A percentile compares a stretch with the other conserved stretches of the same genome.
Evolutionary conservation across 2,329 filamentous ascomycete genomes (phyloP).

Genomic region (Trichoderma atroviride): DNA sequence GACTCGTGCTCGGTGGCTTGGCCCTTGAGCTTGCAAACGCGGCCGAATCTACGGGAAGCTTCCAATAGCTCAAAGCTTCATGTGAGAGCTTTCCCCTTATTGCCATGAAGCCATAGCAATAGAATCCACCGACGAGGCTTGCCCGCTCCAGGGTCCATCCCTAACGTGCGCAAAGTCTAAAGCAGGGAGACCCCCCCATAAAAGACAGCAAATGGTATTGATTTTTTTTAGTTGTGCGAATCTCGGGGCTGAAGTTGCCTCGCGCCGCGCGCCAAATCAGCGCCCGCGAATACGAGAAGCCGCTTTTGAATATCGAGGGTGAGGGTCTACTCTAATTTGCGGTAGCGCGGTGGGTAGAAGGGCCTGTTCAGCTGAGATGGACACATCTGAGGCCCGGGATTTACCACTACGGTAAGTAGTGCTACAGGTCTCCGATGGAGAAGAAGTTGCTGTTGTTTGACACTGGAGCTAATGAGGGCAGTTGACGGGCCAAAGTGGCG

Average conservation of each 20-base stretch:
- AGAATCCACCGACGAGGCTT: not conserved
- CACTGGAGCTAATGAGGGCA: not conserved
- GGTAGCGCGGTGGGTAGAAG: not conserved
- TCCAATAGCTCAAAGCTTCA: not conserved
- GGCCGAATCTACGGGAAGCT: not conserved
- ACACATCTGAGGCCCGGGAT: not conserved
- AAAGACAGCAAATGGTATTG: not conserved
- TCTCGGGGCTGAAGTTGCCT: not conserved
- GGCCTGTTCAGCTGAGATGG: not conserved
- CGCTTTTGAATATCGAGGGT: slow-evolving; percentile 13
- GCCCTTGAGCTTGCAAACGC: not conserved
- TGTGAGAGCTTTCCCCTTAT: not conserved
- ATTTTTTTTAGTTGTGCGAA: not conserved
- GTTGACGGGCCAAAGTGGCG: not conserved
- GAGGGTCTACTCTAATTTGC: slow-evolving; percentile 2
- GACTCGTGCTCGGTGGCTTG: not conserved
- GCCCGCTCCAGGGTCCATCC: slow-evolving; percentile 21
- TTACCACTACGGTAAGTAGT: not conserved
- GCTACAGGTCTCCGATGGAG: not conserved
- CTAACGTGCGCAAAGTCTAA: slow-evolving; percentile 11
- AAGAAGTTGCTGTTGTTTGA: not conserved
- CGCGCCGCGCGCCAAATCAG: slow-evolving; percentile 13
- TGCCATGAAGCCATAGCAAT: not conserved
- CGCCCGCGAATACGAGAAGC: slow-evolving; percentile 22
- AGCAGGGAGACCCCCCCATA: not conserved